Percentiles rank a stretch among this genome's conserved stretches.
Conservation (phyloP, 805 yeast species). For the Candida bentonensis region DNA sequence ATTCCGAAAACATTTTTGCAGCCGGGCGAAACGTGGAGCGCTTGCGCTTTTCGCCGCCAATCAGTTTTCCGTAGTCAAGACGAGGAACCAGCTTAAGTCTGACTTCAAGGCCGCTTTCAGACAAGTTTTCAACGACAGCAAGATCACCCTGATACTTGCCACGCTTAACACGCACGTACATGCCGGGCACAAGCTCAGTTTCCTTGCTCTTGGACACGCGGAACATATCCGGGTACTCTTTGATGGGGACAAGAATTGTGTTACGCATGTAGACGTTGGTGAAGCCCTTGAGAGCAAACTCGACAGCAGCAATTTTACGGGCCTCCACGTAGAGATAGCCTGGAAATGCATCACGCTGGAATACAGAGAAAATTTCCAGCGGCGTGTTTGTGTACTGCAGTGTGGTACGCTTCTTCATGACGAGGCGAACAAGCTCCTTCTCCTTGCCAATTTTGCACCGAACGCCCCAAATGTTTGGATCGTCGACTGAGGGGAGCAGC, state of each 20-base stretch:
- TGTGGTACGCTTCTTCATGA: slow-evolving; percentile 72
- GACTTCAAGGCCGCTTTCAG: slow-evolving; percentile 94
- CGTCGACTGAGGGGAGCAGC: slow-evolving; percentile 87
- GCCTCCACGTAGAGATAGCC: slow-evolving; percentile 95
- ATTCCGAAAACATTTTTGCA: slow-evolving; percentile 73
- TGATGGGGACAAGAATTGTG: slow-evolving; percentile 82
- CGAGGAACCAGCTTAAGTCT: slow-evolving; percentile 86
- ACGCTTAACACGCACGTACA: slow-evolving; percentile 77
- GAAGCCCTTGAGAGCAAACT: slow-evolving; percentile 75
- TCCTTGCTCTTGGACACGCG: slow-evolving; percentile 83
- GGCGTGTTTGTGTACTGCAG: slow-evolving; percentile 61
- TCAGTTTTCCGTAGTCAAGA: slow-evolving; percentile 67
- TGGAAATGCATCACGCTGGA: slow-evolving; percentile 84
- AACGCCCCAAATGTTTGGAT: slow-evolving; percentile 92
- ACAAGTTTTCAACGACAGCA: slow-evolving; percentile 82
- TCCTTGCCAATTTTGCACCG: slow-evolving; percentile 89
- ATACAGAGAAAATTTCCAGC: slow-evolving; percentile 75
- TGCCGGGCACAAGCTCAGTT: slow-evolving; percentile 79
- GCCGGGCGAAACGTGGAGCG: slow-evolving; percentile 62
- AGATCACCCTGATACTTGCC: slow-evolving; percentile 89
- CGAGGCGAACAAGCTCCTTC: slow-evolving; percentile 73
- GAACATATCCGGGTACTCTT: slow-evolving; percentile 84
- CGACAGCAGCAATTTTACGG: slow-evolving; percentile 81
- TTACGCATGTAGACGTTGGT: slow-evolving; percentile 67
- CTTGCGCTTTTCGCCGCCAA: slow-evolving; percentile 39